Evolutionary conservation across 495 filamentous ascomycete genomes (phyloP).

Genomic region (Venustampulla echinocandica): DNA sequence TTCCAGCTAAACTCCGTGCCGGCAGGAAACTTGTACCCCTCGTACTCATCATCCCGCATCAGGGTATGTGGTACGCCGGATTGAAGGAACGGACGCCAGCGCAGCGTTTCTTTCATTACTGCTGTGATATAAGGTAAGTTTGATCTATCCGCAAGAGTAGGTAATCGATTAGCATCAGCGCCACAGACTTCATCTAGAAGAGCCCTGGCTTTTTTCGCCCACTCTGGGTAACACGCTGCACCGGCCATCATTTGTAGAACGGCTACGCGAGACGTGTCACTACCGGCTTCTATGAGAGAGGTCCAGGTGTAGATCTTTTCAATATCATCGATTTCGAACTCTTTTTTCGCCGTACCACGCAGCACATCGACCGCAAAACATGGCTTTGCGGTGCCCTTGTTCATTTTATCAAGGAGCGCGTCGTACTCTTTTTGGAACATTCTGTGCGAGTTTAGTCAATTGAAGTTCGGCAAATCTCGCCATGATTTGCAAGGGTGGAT

Average conservation of each 20-base stretch:
- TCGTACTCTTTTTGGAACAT: conserved; percentile 32
- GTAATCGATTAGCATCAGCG: conserved; percentile 26
- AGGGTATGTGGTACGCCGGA: conserved; percentile 13
- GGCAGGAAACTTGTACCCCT: conserved; percentile 39
- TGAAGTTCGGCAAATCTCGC: neutral
- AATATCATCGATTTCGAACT: conserved; percentile 29
- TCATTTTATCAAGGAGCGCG: conserved; percentile 22
- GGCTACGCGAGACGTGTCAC: conserved; percentile 34
- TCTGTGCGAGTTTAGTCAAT: conserved; percentile 18
- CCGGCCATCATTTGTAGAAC: conserved; percentile 35
- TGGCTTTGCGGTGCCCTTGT: conserved; percentile 19
- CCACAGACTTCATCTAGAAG: conserved; percentile 35
- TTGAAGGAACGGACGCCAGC: conserved; percentile 12
- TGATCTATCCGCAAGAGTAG: conserved; percentile 23
- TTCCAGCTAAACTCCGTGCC: conserved; percentile 35
- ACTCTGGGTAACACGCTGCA: conserved; percentile 25
- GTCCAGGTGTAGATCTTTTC: conserved; percentile 31
- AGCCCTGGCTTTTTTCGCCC: conserved; percentile 23
- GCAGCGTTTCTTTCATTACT: conserved; percentile 9
- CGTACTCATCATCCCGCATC: conserved; percentile 39
- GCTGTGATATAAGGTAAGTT: conserved; percentile 11
- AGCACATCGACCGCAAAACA: conserved; percentile 29
- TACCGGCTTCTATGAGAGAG: conserved; percentile 35
- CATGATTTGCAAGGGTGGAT: no score
- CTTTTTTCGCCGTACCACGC: conserved; percentile 29